Evolutionary conservation across 1,284 basidiomycete genomes (phyloP).

Genomic region (Schizopora paradoxa): DNA sequence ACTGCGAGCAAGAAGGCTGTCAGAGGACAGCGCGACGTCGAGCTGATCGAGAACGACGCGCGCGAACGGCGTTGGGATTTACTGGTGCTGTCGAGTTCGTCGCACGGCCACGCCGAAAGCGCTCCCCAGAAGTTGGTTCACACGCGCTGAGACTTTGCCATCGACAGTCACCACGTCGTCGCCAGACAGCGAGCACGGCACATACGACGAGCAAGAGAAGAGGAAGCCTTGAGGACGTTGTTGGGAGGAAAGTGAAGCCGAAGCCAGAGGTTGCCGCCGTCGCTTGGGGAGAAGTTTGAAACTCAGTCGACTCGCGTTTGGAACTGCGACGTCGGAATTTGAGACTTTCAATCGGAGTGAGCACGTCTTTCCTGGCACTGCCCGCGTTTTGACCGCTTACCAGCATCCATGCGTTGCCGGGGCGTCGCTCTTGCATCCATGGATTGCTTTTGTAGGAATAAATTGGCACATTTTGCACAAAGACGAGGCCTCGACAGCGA

Average conservation of each 20-base stretch:
- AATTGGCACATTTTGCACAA: neutral
- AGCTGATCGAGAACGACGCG: too few species aligned
- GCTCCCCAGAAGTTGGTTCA: neutral
- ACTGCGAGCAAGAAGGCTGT: too few species aligned
- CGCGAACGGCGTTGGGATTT: too few species aligned
- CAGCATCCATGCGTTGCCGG: neutral
- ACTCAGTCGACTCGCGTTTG: conserved; percentile 18
- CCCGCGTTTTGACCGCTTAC: conserved; percentile 5
- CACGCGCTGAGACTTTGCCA: neutral
- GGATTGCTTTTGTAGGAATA: neutral
- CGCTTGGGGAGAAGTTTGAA: conserved; percentile 6
- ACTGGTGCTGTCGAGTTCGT: too few species aligned
- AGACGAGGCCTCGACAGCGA: neutral
- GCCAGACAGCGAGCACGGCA: neutral
- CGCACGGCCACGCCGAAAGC: too few species aligned
- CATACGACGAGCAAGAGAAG: neutral
- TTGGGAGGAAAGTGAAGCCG: conserved; percentile 2
- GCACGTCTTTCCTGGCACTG: conserved; percentile 18
- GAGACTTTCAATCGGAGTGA: conserved; percentile 35
- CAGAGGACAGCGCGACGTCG: too few species aligned
- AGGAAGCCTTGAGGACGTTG: neutral
- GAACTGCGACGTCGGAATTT: conserved; percentile 36
- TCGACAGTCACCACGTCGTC: neutral
- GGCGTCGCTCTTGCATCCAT: neutral
- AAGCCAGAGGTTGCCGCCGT: neutral